Evolutionary conservation across 2,329 filamentous ascomycete species (phyloP).

Genomic region (Dryadomyces sulphureus): DNA sequence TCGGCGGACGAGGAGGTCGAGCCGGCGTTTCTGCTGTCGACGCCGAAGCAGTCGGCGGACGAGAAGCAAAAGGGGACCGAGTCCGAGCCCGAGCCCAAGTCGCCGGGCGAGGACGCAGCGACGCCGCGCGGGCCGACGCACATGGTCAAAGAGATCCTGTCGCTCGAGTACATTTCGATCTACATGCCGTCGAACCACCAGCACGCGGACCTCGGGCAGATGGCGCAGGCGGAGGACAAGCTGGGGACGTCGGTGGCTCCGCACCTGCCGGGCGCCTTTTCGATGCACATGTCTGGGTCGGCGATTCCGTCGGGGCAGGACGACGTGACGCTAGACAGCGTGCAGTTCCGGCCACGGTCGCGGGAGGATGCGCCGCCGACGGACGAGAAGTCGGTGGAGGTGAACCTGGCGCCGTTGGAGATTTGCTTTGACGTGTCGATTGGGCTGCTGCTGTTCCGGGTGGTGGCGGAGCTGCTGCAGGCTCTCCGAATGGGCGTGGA

Average conservation of each 20-base stretch:
- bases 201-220: slow-evolving; percentile 21
- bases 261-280: slow-evolving; percentile 48
- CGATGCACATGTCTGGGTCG: slow-evolving; percentile 22
- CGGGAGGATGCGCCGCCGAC: neutral
- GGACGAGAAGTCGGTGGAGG: slow-evolving; percentile 27
- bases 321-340: slow-evolving; percentile 9
- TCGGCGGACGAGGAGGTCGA: neutral
- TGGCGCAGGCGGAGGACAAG: slow-evolving; percentile 4
- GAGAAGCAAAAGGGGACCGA: neutral
- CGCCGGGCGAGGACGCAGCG: slow-evolving; percentile 23
- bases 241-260: slow-evolving; percentile 27
- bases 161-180: slow-evolving; percentile 33
- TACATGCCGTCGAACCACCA: slow-evolving; percentile 38
- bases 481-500: slow-evolving; percentile 6
- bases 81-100: neutral
- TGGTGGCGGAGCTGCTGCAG: slow-evolving; percentile 31
- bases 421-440: slow-evolving; percentile 42
- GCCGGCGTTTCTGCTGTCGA: neutral
- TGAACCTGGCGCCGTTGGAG: slow-evolving; percentile 35
- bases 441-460: slow-evolving; percentile 37
- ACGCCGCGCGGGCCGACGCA: slow-evolving; percentile 38
- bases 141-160: slow-evolving; percentile 40
- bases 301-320: slow-evolving; percentile 4
- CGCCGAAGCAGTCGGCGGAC: neutral
- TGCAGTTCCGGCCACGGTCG: neutral